Percentiles rank a stretch among this genome's conserved stretches.
Evolutionary conservation across 1,284 basidiomycete species (phyloP).

Genomic region (Polyporus tsugae): DNA sequence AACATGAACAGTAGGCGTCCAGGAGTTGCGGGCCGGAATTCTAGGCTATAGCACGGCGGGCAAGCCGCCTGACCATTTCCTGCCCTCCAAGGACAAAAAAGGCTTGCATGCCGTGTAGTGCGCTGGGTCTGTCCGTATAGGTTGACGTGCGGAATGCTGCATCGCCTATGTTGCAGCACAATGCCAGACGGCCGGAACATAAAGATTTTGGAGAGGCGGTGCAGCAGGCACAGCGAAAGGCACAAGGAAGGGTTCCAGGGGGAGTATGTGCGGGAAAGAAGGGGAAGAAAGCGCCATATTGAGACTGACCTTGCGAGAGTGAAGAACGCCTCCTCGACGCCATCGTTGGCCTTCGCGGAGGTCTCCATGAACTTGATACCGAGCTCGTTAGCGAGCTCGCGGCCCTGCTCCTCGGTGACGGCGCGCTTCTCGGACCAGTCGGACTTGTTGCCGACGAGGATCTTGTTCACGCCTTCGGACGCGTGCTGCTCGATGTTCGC

Average conservation of each 20-base stretch:
- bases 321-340: conserved; percentile 99
- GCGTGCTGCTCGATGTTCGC: conserved; percentile 99
- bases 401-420: conserved; percentile 87
- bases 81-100: too few relatives aligned
- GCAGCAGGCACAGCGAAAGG: background rate
- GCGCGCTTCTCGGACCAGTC: conserved; percentile 98
- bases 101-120: too few relatives aligned
- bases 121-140: too few relatives aligned
- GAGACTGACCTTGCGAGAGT: conserved; percentile 86
- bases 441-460: conserved; percentile 98
- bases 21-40: background rate
- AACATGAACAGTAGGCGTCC: background rate
- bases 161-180: background rate
- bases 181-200: background rate
- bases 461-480: conserved; percentile 98
- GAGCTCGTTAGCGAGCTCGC: conserved; percentile 86
- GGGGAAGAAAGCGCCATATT: conserved; percentile 38
- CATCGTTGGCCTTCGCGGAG: conserved; percentile 96
- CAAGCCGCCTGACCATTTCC: too few relatives aligned
- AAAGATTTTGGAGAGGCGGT: background rate
- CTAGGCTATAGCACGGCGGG: background rate
- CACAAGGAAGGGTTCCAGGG: background rate
- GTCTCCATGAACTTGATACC: conserved; percentile 98
- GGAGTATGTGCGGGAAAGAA: background rate
- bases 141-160: background rate